These are phyloP conservation scores for Phanerochaete sordida DNA, from an alignment of 768 basidiomycete genomes.

Conservation along the genomic window DNA sequence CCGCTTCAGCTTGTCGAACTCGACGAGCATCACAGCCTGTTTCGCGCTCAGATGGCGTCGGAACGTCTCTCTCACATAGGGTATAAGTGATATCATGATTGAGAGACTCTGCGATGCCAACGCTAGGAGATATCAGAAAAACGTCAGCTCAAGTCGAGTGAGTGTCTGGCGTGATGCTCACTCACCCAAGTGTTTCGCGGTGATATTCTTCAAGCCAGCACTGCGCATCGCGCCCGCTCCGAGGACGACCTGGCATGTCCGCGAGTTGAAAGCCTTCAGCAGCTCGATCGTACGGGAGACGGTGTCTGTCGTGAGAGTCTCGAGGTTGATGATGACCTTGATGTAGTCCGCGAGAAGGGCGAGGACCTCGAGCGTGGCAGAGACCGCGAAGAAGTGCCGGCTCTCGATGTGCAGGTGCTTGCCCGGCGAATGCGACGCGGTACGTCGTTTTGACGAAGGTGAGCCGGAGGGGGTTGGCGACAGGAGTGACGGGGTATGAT, in stretches of 20 bases:
- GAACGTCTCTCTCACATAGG: constrained; percentile 94
- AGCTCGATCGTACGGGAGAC: constrained; percentile 95
- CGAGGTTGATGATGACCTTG: constrained; percentile 80
- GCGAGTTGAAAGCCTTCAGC: constrained; percentile 95
- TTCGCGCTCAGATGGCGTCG: constrained; percentile 90
- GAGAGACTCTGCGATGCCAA: constrained; percentile 95
- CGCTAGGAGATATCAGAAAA: too few species aligned
- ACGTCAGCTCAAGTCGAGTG: too few species aligned
- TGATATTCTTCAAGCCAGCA: constrained; percentile 96
- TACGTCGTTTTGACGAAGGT: constrained; percentile 15
- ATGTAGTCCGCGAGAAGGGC: constrained; percentile 81
- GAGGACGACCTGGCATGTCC: constrained; percentile 96
- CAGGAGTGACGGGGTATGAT: constrained; percentile 9
- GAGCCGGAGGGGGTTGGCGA: constrained; percentile 4
- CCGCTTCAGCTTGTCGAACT: constrained; percentile 97
- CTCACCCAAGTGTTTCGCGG: constrained; percentile 93
- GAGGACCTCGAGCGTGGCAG: constrained; percentile 77
- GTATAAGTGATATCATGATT: constrained; percentile 89
- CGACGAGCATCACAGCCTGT: constrained; percentile 94
- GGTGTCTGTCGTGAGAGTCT: constrained; percentile 89
- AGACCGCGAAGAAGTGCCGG: constrained; percentile 78
- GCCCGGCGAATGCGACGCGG: constrained; percentile 21
- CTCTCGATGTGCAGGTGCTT: constrained; percentile 82
- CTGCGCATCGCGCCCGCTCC: constrained; percentile 99
- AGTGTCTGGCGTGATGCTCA: too few species aligned